Conservation (phyloP, 78 protist genomes). For the Dictyostelium intermedium region DNA sequence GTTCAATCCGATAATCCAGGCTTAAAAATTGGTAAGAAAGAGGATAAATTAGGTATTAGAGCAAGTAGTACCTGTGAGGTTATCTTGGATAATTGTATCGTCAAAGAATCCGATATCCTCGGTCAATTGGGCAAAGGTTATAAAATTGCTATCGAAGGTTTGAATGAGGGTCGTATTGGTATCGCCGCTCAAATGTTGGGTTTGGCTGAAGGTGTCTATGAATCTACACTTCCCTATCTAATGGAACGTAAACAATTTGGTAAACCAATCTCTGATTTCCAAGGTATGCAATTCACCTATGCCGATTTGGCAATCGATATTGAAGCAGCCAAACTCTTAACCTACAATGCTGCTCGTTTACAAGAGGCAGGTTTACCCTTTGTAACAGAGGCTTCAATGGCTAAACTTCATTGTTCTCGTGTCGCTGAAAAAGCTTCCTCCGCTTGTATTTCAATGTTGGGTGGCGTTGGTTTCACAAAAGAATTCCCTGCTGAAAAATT, state of each 20-base stretch:
- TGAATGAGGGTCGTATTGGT: constrained; percentile 97
- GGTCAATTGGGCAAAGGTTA: constrained; percentile 94
- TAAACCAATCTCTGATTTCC: constrained; percentile 76
- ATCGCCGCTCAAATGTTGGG: constrained; percentile 97
- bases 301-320: constrained; percentile 90
- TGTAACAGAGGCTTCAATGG: constrained; percentile 95
- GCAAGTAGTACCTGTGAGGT: constrained; percentile 94
- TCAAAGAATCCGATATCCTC: constrained; percentile 78
- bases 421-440: constrained; percentile 84
- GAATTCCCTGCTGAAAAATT: constrained; percentile 94
- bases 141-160: constrained; percentile 95
- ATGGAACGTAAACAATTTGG: constrained; percentile 92
- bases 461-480: constrained; percentile 97
- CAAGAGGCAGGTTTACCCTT: constrained; percentile 89
- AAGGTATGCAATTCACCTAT: constrained; percentile 90
- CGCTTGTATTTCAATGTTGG: constrained; percentile 89
- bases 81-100: constrained; percentile 85
- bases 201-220: constrained; percentile 96
- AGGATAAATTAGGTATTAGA: constrained; percentile 96
- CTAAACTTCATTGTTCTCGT: constrained; percentile 92
- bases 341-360: constrained; percentile 92
- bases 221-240: constrained; percentile 90
- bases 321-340: constrained; percentile 92
- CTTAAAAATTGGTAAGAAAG: constrained; percentile 91
- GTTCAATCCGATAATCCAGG: constrained; percentile 89